Conservation (phyloP, 2,329 filamentous ascomycete species). For the Cladorrhinum sp. region DNA sequence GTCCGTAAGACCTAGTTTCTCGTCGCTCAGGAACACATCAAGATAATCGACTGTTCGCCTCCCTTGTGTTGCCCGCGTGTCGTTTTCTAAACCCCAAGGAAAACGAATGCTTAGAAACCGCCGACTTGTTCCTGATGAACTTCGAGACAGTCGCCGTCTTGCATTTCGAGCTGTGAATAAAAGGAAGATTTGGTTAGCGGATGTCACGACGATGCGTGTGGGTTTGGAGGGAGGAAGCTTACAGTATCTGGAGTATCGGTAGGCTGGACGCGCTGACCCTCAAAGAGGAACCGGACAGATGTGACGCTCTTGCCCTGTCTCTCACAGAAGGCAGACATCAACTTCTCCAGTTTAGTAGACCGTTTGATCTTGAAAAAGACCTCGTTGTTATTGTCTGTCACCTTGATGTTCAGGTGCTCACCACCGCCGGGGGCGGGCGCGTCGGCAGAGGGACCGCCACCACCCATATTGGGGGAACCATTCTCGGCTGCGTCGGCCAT, state of each 20-base stretch:
- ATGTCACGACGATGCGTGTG: neutral
- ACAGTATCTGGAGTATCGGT: conserved; percentile 89
- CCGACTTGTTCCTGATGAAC: conserved; percentile 98
- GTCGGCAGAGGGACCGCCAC: conserved; percentile 38
- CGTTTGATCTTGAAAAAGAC: conserved; percentile 99
- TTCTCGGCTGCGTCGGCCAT: conserved; percentile 53
- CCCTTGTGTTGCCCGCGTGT: neutral
- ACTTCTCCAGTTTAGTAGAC: conserved; percentile 89
- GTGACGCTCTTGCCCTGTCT: conserved; percentile 82
- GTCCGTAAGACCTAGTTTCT: neutral
- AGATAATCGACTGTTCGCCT: neutral
- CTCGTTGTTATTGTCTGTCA: conserved; percentile 98
- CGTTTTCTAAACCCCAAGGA: neutral
- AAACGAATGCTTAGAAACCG: conserved; percentile 44
- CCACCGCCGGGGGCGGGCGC: conserved; percentile 41
- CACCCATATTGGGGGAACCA: conserved; percentile 43
- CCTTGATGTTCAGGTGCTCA: conserved; percentile 98
- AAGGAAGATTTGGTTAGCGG: conserved; percentile 22
- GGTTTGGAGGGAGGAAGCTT: conserved; percentile 42
- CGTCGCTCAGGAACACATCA: neutral
- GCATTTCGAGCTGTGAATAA: conserved; percentile 78
- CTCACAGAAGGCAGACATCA: conserved; percentile 98
- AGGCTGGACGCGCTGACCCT: conserved; percentile 87
- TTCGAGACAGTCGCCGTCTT: conserved; percentile 91
- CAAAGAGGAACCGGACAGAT: conserved; percentile 91